Evolutionary conservation across 2,329 filamentous ascomycete species (phyloP), one percentile per base, ranked within the genome.

Genomic region (Aspergillus cejpii): DNA sequence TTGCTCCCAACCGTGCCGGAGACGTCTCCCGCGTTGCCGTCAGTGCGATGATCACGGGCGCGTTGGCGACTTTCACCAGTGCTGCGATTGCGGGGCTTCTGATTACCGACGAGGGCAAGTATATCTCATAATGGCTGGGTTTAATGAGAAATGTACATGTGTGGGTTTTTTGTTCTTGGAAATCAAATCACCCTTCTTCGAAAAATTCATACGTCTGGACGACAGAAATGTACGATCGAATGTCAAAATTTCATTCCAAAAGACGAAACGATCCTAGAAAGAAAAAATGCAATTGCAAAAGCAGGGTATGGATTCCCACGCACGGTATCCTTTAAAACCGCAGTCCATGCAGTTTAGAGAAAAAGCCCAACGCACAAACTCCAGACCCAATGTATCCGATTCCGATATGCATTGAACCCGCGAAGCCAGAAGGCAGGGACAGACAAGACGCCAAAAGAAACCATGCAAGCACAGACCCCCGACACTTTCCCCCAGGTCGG

Each of bases 51-150:
- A 64, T 89, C 41, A 84, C 85, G 0, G 88, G 89, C 60, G 80
- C 92, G 26, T 71, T 94, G 48, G 79, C 84, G 21, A 94, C 88
- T 0, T 71, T 94, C 56, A 89, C 82, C 2, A 87, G 82, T 56
- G 89, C 88, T 12, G 80, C 77, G 43, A 81, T 91, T 58, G 87
- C 87, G 1, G 86, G 87, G 33, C 75, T 94, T 65, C 73, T 94
- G 48, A 77, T 87, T 37, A 81, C 78, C 15, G 67, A 78, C 50
- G 66, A 76, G 56, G 55, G 53, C 37, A 51, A 59, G 51, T 62
- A 56, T 40, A 47, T 56, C 26, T 14, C 34, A 14, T 24, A 24
- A 24, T 4, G 23, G 23, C 5, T 24, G 23, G 23, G 23, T 24
- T 24, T 4, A 8, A 8, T 24, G 8, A 8, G 23, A 8, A 5